Evolutionary conservation across 2,329 filamentous ascomycete genomes (phyloP), one percentile per base, ranked within the genome.

Genomic region (Raffaelea ambrosiae): DNA sequence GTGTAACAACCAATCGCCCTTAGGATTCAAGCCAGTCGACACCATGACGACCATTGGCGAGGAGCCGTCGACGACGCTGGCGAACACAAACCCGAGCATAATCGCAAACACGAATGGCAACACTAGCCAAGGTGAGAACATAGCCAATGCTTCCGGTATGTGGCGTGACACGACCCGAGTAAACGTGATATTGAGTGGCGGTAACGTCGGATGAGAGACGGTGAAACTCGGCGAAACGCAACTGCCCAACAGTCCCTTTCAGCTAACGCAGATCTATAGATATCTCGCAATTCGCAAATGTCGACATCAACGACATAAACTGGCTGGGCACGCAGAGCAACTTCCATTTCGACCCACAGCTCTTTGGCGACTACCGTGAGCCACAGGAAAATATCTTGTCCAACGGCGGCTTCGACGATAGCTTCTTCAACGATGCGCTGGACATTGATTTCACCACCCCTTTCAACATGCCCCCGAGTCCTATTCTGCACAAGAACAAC

Each of bases 321-420:
- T 90, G 84, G 79, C 71, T 93, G 77, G 82, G 36, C 3, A 83
- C 84, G 57, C 86, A 94, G 62, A 91, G 89, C 58, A 83, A 84
- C 49, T 87, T 87, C 48, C 81, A 86, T 54, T 96, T 97, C 58
- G 90, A 97, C 53, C 91, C 93, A 0, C 82, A 93, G 48, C 73
- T 97, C 4, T 97, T 96, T 63, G 87, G 86, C 47, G 87, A 89
- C 57, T 97, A 96, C 66, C 83, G 93, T 46, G 93, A 98, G 60
- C 83, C 88, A 0, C 88, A 95, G 59, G 86, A 88, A 49, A 91
- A 84, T 48, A 76, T 95, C 14, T 67, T 95, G 18, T 71, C 73
- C 55, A 83, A 69, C 22, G 78, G 76, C 40, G 79, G 81, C 9
- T 86, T 94, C 55, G 86, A 88, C 47, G 85, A 81, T 53, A 72